These are phyloP conservation scores for Penicillium canariense DNA, from an alignment of 495 filamentous ascomycete species.

Conservation along the genomic window DNA sequence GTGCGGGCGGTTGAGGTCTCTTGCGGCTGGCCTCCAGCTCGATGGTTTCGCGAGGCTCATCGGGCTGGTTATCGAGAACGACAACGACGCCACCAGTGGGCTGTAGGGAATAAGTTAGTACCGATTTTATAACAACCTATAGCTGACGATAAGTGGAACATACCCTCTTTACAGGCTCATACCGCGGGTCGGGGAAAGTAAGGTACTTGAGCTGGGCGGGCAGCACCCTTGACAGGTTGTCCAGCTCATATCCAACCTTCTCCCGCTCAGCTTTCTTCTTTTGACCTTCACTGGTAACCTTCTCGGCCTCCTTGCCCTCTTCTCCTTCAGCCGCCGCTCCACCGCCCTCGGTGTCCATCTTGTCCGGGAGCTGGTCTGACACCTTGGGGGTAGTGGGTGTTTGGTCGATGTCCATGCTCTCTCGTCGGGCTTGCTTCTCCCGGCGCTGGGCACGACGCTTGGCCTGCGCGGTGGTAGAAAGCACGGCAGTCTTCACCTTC, in stretches of 20 bases:
- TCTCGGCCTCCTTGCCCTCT: slow-evolving; percentile 63
- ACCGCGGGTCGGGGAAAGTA: slow-evolving; percentile 79
- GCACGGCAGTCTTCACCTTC: slow-evolving; percentile 91
- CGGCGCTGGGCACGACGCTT: slow-evolving; percentile 83
- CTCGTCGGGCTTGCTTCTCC: slow-evolving; percentile 66
- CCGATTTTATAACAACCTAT: background rate
- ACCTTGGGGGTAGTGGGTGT: slow-evolving; percentile 76
- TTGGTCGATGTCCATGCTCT: slow-evolving; percentile 87
- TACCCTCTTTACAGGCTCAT: slow-evolving; percentile 95
- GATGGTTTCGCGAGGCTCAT: slow-evolving; percentile 72
- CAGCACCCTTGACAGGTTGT: slow-evolving; percentile 95
- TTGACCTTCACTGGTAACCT: slow-evolving; percentile 51
- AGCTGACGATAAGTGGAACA: slow-evolving; percentile 27
- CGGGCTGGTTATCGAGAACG: slow-evolving; percentile 78
- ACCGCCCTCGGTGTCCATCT: slow-evolving; percentile 88
- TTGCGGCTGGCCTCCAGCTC: slow-evolving; percentile 81
- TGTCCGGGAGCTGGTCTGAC: slow-evolving; percentile 60
- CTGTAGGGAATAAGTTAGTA: slow-evolving; percentile 52
- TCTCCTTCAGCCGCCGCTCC: slow-evolving; percentile 50
- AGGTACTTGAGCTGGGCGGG: slow-evolving; percentile 94
- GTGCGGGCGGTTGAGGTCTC: slow-evolving; percentile 62
- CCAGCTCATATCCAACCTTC: slow-evolving; percentile 91
- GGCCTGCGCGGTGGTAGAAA: slow-evolving; percentile 95
- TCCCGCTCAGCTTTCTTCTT: slow-evolving; percentile 94
- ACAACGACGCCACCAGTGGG: slow-evolving; percentile 93